Conservation (phyloP, 2,329 filamentous ascomycete species). For the Hymenoscyphus linearis region DNA sequence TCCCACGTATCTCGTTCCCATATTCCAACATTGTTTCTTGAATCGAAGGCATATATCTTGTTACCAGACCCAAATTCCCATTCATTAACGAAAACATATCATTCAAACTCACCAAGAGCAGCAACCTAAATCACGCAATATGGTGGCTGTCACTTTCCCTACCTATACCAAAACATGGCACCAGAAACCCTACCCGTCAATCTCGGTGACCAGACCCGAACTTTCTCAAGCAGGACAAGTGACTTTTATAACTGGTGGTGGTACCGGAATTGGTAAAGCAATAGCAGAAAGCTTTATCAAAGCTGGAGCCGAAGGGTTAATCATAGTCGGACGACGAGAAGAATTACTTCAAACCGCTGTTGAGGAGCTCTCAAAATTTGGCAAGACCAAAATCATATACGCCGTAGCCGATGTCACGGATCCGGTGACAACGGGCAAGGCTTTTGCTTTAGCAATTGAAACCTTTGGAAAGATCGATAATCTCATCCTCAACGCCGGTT, state of each 20-base stretch:
- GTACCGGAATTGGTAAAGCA: slow-evolving; percentile 41
- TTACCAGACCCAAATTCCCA: too few relatives aligned
- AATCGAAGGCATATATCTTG: too few relatives aligned
- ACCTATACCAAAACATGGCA: slow-evolving; percentile 33
- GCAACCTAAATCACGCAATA: neutral
- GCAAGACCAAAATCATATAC: slow-evolving; percentile 32
- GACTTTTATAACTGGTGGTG: slow-evolving; percentile 40
- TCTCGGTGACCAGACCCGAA: slow-evolving; percentile 37
- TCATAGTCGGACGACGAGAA: slow-evolving; percentile 38
- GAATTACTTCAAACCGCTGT: slow-evolving; percentile 35
- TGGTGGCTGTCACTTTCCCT: neutral
- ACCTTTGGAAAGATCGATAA: slow-evolving; percentile 34
- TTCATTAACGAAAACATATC: too few relatives aligned
- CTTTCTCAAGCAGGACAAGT: slow-evolving; percentile 37
- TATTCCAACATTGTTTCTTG: too few relatives aligned
- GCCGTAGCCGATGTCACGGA: slow-evolving; percentile 33
- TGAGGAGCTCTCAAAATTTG: slow-evolving; percentile 33
- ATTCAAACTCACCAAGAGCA: neutral
- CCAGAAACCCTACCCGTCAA: slow-evolving; percentile 32
- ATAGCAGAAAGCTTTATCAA: slow-evolving; percentile 39
- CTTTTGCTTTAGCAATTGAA: slow-evolving; percentile 31
- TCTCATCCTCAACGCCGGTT: slow-evolving; percentile 37
- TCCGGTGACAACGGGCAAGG: slow-evolving; percentile 29
- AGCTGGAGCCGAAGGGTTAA: slow-evolving; percentile 40
- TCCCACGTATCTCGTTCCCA: too few relatives aligned